These are phyloP conservation scores for Solanum medicagineum DNA, from an alignment of 257 asterid genomes.

Conservation along the genomic window DNA sequence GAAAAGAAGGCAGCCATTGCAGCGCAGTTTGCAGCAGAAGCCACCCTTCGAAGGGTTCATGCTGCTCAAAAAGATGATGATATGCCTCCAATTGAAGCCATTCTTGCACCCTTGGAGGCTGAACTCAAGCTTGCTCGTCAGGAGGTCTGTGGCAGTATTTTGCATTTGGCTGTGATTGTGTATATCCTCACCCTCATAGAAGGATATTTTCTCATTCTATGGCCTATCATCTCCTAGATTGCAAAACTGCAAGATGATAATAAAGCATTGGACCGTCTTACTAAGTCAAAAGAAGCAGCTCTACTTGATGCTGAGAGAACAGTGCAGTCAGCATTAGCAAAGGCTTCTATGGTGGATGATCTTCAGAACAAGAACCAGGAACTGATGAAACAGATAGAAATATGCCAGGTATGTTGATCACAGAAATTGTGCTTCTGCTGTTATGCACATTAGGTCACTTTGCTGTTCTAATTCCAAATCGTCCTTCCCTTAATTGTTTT, in stretches of 20 bases:
- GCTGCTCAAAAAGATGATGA: conserved; percentile 96
- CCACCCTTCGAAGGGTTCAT: conserved; percentile 95
- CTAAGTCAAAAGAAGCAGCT: conserved; percentile 98
- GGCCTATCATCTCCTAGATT: conserved; percentile 35
- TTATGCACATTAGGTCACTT: not conserved
- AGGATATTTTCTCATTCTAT: not conserved
- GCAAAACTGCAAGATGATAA: conserved; percentile 95
- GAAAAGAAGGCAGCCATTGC: conserved; percentile 97
- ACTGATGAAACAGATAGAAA: conserved; percentile 93
- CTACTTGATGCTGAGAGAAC: conserved; percentile 93
- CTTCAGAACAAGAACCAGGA: conserved; percentile 98
- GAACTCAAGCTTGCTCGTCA: conserved; percentile 94
- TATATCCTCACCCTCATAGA: not conserved
- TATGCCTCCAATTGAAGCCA: conserved; percentile 99
- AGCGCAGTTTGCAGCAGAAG: conserved; percentile 99
- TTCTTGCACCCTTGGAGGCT: conserved; percentile 94
- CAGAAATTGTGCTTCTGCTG: not conserved
- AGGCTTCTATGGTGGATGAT: conserved; percentile 98
- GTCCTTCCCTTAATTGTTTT: not conserved
- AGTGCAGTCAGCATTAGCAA: conserved; percentile 82
- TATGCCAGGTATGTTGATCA: conserved; percentile 59
- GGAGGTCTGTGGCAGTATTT: conserved; percentile 46
- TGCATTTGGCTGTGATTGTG: not conserved
- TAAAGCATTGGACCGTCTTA: conserved; percentile 89
- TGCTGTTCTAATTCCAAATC: not conserved